A percentile compares a stretch with the other conserved stretches of the same genome.
Evolutionary conservation across 305 asterid genomes (phyloP).

Genomic region (Ruellia speciosa): DNA sequence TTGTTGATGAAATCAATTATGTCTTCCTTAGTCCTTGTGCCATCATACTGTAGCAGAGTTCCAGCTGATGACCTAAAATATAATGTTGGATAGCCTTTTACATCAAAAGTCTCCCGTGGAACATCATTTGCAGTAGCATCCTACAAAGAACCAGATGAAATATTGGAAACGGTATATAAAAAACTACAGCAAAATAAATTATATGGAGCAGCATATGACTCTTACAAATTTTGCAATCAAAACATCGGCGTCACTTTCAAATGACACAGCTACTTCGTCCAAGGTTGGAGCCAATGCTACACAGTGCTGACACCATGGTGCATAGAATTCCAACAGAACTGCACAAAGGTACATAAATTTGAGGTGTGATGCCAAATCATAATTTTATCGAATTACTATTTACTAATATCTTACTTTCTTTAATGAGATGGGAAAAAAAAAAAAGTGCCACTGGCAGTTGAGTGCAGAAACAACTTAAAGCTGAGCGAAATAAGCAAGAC

Average conservation of each 20-base stretch:
- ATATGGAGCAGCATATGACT: neutral
- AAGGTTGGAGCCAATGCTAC: conserved; percentile 75
- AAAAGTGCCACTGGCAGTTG: no score
- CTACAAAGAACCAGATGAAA: conserved; percentile 27
- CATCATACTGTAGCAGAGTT: conserved; percentile 41
- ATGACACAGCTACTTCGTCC: conserved; percentile 77
- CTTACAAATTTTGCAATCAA: conserved; percentile 81
- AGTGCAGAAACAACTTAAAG: no score
- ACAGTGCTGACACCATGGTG: conserved; percentile 95
- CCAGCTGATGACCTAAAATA: conserved; percentile 72
- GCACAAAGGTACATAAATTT: conserved; percentile 20
- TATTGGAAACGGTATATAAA: conserved; percentile 3
- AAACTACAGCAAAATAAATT: neutral
- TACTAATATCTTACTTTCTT: neutral
- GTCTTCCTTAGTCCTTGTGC: conserved; percentile 68
- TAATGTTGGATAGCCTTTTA: conserved; percentile 72
- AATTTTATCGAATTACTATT: neutral
- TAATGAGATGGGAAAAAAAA: neutral
- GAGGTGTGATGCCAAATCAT: conserved; percentile 1
- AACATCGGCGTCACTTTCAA: conserved; percentile 54
- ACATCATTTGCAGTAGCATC: conserved; percentile 78
- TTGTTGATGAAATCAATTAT: conserved; percentile 58
- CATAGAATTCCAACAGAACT: conserved; percentile 75
- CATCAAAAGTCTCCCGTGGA: conserved; percentile 47
- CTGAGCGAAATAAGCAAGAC: no score